Conservation (phyloP, 2,329 filamentous ascomycete species). For the Aspergillus pseudoglaucus region DNA sequence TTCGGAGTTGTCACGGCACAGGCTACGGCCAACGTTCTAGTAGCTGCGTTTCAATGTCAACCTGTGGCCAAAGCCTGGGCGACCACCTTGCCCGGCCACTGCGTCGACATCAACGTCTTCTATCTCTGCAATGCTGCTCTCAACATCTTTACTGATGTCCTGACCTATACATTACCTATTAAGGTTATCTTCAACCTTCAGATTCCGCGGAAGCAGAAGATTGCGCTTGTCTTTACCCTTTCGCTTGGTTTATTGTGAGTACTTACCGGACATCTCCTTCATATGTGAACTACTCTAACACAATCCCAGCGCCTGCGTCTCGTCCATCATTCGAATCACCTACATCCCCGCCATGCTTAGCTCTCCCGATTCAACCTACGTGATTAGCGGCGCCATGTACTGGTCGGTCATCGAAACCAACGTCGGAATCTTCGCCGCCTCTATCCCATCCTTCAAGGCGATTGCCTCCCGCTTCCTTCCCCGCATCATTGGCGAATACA, state of each 20-base stretch:
- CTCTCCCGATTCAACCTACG: conserved; percentile 29
- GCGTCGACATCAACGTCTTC: conserved; percentile 45
- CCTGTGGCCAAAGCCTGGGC: conserved; percentile 38
- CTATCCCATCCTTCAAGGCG: conserved; percentile 37
- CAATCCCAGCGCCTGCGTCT: conserved; percentile 36
- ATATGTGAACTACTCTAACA: background rate
- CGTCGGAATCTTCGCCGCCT: conserved; percentile 38
- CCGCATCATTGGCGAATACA: conserved; percentile 32
- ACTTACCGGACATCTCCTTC: background rate
- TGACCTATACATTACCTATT: conserved; percentile 49
- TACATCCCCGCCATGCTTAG: conserved; percentile 40
- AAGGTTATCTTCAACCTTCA: conserved; percentile 41
- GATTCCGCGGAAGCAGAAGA: conserved; percentile 43
- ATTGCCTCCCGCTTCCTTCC: conserved; percentile 38
- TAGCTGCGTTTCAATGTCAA: conserved; percentile 40
- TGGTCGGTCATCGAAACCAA: conserved; percentile 41
- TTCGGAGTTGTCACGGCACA: conserved; percentile 36
- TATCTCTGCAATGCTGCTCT: conserved; percentile 51
- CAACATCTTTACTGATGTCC: conserved; percentile 55
- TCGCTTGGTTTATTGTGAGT: conserved; percentile 43
- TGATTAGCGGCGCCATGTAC: conserved; percentile 39
- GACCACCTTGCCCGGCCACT: conserved; percentile 28
- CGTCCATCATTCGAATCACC: conserved; percentile 43
- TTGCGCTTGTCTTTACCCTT: conserved; percentile 45
- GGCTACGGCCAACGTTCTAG: conserved; percentile 36